Conservation (phyloP, 345 rosid genomes). For the Raphanus raphanistrum region DNA sequence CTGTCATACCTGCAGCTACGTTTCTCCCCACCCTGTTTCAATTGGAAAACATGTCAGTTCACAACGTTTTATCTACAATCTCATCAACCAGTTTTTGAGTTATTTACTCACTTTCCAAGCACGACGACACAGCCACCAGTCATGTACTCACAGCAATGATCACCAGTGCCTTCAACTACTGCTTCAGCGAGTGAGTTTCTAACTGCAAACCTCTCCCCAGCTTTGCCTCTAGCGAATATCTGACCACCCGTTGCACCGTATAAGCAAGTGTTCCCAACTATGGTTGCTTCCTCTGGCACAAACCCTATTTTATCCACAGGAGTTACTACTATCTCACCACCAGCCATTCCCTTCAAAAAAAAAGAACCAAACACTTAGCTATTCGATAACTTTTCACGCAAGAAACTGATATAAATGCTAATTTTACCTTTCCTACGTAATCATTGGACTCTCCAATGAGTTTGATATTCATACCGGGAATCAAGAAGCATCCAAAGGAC, state of each 20-base stretch:
- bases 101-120: constrained; percentile 92
- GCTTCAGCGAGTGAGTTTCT: constrained; percentile 97
- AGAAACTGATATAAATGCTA: constrained; percentile 3
- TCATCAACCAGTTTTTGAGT: background rate
- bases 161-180: constrained; percentile 99
- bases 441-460: constrained; percentile 97
- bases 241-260: constrained; percentile 99
- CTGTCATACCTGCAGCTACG: constrained; percentile 99
- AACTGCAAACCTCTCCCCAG: constrained; percentile 98
- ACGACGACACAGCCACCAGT: constrained; percentile 96
- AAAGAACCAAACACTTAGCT: constrained; percentile 24
- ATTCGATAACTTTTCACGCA: background rate
- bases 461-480: constrained; percentile 90
- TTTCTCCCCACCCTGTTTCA: constrained; percentile 91
- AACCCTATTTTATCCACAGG: constrained; percentile 79
- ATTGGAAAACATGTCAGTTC: background rate
- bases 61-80: background rate
- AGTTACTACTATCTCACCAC: constrained; percentile 89
- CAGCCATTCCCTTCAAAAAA: constrained; percentile 86
- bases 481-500: constrained; percentile 94
- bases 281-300: constrained; percentile 88
- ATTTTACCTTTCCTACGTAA: constrained; percentile 91
- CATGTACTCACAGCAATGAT: constrained; percentile 98
- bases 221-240: constrained; percentile 89
- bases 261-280: constrained; percentile 95